Percentiles rank a stretch among this genome's conserved stretches.
Evolutionary conservation across 2,329 filamentous ascomycete genomes (phyloP).

Genomic region (Verticillium longisporum): DNA sequence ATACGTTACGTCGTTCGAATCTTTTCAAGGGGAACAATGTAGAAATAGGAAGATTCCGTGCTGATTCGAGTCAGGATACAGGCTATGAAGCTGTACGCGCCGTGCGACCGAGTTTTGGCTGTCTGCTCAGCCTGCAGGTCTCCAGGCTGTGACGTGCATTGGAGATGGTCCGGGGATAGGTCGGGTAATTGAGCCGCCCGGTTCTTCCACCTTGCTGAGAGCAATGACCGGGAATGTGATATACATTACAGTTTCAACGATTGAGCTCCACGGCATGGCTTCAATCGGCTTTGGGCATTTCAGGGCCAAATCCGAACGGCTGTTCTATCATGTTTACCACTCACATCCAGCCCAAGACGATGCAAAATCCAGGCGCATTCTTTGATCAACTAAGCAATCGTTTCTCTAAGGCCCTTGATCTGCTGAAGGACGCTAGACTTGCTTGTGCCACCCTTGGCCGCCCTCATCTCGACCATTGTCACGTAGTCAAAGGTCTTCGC

Average conservation of each 20-base stretch:
- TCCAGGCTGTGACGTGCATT: not conserved
- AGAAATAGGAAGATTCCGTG: not conserved
- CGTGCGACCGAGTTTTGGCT: not conserved
- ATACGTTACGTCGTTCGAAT: not conserved
- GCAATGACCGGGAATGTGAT: too few relatives aligned
- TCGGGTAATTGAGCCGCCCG: not conserved
- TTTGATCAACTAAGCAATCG: slow-evolving; percentile 18
- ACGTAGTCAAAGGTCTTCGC: slow-evolving; percentile 71
- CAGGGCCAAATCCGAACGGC: too few relatives aligned
- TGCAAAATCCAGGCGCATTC: too few relatives aligned
- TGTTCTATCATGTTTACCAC: too few relatives aligned
- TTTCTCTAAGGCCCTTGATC: slow-evolving; percentile 42
- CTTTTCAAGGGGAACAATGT: not conserved
- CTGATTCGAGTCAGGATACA: not conserved
- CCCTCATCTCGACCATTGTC: slow-evolving; percentile 71
- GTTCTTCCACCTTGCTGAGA: not conserved
- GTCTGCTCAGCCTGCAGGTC: not conserved
- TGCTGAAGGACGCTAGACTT: slow-evolving; percentile 59
- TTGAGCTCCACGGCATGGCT: too few relatives aligned
- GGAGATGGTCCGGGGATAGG: not conserved
- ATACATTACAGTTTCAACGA: too few relatives aligned
- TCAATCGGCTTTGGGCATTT: too few relatives aligned
- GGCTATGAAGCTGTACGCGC: not conserved
- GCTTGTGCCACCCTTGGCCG: slow-evolving; percentile 73
- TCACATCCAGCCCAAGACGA: too few relatives aligned